These are phyloP conservation scores for Tylopilus plumbeoviolaceoides DNA, from an alignment of 768 basidiomycete genomes.

Conservation along the genomic window DNA sequence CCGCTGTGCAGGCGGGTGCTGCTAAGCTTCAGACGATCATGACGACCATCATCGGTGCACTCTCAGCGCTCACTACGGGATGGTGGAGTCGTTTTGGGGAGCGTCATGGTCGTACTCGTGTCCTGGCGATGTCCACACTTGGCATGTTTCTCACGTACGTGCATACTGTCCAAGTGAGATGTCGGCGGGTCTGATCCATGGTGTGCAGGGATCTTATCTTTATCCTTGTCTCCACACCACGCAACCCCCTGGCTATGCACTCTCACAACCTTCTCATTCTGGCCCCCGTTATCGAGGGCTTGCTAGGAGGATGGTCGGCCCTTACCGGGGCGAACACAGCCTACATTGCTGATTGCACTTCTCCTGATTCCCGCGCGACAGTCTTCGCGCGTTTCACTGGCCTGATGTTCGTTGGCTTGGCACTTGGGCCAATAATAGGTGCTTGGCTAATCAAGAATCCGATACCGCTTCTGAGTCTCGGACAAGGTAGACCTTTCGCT, in stretches of 20 bases:
- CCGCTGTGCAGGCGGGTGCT: constrained; percentile 63
- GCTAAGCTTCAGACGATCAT: constrained; percentile 75
- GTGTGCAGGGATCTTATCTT: constrained; percentile 67
- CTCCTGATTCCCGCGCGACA: constrained; percentile 72
- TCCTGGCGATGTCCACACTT: constrained; percentile 61
- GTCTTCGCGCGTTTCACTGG: constrained; percentile 70
- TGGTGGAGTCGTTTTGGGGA: constrained; percentile 87
- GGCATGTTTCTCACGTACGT: constrained; percentile 74
- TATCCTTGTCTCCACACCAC: constrained; percentile 69
- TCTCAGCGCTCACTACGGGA: constrained; percentile 80
- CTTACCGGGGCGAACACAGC: constrained; percentile 60
- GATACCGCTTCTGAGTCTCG: constrained; percentile 28
- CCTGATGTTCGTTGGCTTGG: constrained; percentile 71
- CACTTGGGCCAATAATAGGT: constrained; percentile 73
- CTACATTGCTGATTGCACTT: constrained; percentile 75
- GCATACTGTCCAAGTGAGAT: constrained; percentile 23
- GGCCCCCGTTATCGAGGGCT: constrained; percentile 76
- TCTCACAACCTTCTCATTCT: constrained; percentile 72
- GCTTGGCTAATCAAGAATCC: constrained; percentile 47
- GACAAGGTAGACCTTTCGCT: constrained; percentile 14
- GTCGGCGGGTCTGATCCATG: constrained; percentile 1
- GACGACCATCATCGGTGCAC: constrained; percentile 69
- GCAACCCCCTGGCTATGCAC: constrained; percentile 54
- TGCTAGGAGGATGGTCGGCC: constrained; percentile 75
- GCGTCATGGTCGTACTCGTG: constrained; percentile 66